Base-by-base conservation (phyloP, 345 rosid species). In the Brassica nigra region DNA sequence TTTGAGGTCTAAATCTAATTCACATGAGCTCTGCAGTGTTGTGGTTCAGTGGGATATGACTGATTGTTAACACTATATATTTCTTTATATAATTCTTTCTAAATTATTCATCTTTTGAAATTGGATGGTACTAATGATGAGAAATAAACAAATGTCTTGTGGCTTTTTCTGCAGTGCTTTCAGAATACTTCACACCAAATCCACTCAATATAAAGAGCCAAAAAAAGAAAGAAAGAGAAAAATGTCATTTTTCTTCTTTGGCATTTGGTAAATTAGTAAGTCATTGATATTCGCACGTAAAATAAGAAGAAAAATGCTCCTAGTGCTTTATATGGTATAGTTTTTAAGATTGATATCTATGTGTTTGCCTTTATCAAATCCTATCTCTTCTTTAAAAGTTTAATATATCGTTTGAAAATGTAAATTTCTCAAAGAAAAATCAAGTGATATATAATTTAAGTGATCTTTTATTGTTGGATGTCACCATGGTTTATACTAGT, bases 131-230 rank as follows among this genome's bases (percentile, higher is more conserved):
- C 66, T 64, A 70, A 75, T 69, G 73, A 75, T 80, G 79, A 55
- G 54, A 69, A 37, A 52, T 80, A 75, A 80, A 70, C 63, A 75
- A 80, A 63, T 75, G 68, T 70, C 62, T 64, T 75, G 44, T 80
- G 78, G 78, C 75, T 80, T 74, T 75, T 75, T 70, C 49, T 62
- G 76, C 68, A 75, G 80, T 80, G 79, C 55, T 64, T 70, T 80
- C 76, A 75, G 67, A 75, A 64, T 72, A 80, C 83, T 68, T 70
- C 62, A 80, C 83, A 80, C 76, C 80, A 80, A 75, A 75, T 75
- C 80, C 83, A 80, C 80, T 55, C 76, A 65, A 18, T 68, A 52
- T 62, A 75, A 68, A 33, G 64, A 47, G 6, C 57, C 14, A 18
- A 16, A 8, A 12, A 71, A 34, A 61, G 16, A 52, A 54, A 15